Base-by-base conservation (phyloP, 768 basidiomycete genomes). In the Mycena kentingensis region DNA sequence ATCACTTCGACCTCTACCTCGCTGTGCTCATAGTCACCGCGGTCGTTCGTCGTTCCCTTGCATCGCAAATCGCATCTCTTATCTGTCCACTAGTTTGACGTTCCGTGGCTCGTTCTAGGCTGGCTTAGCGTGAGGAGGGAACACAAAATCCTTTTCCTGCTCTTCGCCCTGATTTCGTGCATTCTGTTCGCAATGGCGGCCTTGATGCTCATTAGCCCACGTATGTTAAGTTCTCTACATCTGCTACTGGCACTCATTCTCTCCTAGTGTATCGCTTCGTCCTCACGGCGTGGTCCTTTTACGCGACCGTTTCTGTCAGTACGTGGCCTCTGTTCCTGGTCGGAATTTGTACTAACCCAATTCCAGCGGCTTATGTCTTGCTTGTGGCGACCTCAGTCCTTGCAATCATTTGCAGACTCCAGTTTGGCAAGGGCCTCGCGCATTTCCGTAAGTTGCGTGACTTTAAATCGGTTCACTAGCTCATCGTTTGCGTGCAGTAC, bases 401-500 rank as follows among this genome's bases (percentile, higher is more conserved):
- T 10, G 79, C 75, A 6, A 38, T 81, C 37, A 39, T 77, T n/a
- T 83, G 81, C 63, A 71, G 80, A 46, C 51, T 75, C 25, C 76
- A 82, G 57, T 84, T 82, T 60, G 81, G 78, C 10, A 78, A 74
- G 59, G 82, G 81, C 2, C 70, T 83, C 10, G 72, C 73, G 4
- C 77, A 82, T 26, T 83, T 76, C 55, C 65, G 82, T 82, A 63
- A 67, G 78, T 61, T 2, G 13, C 10, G 37, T 34, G 26, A n/a
- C 18, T 10, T 18, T 29, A 22, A 11, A 19, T 44, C 24, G 27
- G 2, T 10, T 38, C 12, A 28, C 16, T 6, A n/a, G 25, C 10
- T 11, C 26, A 32, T 24, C 32, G 24, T 19, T 43, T 24, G 25
- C 29, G 25, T 10, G 18, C 22, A 77, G 77, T 79, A 36, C 67